Percentiles rank a stretch among this genome's conserved stretches.
phyloP scores from a whole-genome alignment of 1,139 yeast genomes.

The Pichia sp. region DNA sequence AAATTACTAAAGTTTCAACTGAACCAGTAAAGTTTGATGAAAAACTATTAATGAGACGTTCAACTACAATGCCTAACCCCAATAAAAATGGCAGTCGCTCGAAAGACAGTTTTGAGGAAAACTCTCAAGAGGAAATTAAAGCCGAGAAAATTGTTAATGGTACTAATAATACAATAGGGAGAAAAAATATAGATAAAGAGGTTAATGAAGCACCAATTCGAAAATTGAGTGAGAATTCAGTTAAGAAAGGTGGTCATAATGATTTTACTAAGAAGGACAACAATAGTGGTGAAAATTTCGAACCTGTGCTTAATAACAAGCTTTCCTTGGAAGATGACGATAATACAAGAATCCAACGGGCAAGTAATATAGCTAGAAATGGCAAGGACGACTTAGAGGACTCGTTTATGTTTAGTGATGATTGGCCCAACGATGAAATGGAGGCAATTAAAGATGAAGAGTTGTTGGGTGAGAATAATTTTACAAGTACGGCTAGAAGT shows the following conservation, averaged over 20 bases:
- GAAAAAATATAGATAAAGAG: not conserved
- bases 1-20: constrained; percentile 43
- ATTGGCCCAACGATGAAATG: constrained; percentile 35
- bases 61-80: constrained; percentile 20
- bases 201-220: not conserved
- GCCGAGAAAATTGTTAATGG: no score
- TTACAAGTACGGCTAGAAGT: not conserved
- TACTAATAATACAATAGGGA: not conserved
- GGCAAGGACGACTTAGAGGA: constrained; percentile 39
- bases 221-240: not conserved
- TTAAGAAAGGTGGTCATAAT: not conserved
- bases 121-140: no score
- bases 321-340: not conserved
- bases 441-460: constrained; percentile 4
- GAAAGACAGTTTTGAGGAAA: no score
- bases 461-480: constrained; percentile 2
- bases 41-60: constrained; percentile 35
- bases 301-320: not conserved
- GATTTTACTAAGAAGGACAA: not conserved
- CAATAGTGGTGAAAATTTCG: not conserved
- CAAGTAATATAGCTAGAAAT: not conserved
- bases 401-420: constrained; percentile 64
- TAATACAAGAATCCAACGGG: not conserved
- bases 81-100: no score
- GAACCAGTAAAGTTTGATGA: constrained; percentile 52